Conservation (phyloP, 257 asterid genomes). For the Striga asiatica region DNA sequence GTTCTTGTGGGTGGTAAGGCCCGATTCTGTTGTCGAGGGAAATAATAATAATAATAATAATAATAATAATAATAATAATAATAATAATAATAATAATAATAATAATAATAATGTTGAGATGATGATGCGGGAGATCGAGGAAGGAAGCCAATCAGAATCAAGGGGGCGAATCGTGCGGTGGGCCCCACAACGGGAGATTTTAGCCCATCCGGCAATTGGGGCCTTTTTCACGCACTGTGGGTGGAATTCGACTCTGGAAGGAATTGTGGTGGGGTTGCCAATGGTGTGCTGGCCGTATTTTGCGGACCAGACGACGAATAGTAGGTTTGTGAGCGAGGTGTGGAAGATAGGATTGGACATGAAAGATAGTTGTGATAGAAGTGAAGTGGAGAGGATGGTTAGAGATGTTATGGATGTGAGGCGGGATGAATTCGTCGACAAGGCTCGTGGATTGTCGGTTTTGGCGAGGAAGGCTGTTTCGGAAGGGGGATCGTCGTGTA, state of each 20-base stretch:
- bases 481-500: neutral
- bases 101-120: too few relatives aligned
- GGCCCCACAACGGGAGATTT: conserved; percentile 30
- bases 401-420: conserved; percentile 28
- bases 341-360: conserved; percentile 29
- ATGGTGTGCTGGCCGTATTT: conserved; percentile 30
- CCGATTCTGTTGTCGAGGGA: conserved; percentile 16
- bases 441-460: neutral
- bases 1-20: conserved; percentile 33
- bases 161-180: conserved; percentile 25
- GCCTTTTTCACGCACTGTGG: conserved; percentile 37
- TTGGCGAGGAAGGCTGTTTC: neutral
- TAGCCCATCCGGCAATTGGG: conserved; percentile 25
- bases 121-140: conserved; percentile 15
- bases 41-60: too few relatives aligned
- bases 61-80: too few relatives aligned
- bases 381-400: conserved; percentile 24
- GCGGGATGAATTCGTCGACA: neutral
- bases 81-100: too few relatives aligned
- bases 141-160: neutral
- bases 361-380: conserved; percentile 27
- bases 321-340: conserved; percentile 29
- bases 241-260: conserved; percentile 35
- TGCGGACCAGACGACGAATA: conserved; percentile 27
- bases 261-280: conserved; percentile 28